Percentiles rank a stretch among this genome's conserved stretches.
Conservation (phyloP, 345 rosid genomes). For the Rhizophora apiculata region DNA sequence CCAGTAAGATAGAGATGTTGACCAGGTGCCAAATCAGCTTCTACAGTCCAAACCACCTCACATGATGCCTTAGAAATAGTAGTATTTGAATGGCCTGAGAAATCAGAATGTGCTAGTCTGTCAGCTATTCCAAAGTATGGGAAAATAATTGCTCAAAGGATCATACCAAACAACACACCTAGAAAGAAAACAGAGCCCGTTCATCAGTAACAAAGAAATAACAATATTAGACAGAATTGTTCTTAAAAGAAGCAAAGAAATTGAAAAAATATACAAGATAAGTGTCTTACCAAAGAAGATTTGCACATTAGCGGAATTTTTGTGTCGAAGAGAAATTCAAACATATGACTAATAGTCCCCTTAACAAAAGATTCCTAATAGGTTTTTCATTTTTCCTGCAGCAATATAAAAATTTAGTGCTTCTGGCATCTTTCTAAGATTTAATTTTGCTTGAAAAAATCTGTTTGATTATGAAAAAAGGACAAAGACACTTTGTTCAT, state of each 20-base stretch:
- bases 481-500: too few relatives aligned
- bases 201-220: background rate
- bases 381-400: too few relatives aligned
- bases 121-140: conserved; percentile 22
- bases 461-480: too few relatives aligned
- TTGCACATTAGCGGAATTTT: background rate
- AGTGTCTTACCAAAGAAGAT: background rate
- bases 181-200: conserved; percentile 8
- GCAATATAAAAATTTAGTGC: background rate
- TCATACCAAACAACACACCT: conserved; percentile 15
- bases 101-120: conserved; percentile 21
- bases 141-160: conserved; percentile 25
- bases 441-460: too few relatives aligned
- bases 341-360: background rate
- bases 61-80: conserved; percentile 41
- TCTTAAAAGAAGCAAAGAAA: background rate
- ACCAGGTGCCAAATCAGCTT: conserved; percentile 68
- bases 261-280: background rate
- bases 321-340: background rate
- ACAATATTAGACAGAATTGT: background rate
- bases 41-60: conserved; percentile 70
- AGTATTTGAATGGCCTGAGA: conserved; percentile 49
- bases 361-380: background rate
- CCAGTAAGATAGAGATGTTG: conserved; percentile 70
- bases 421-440: too few relatives aligned